phyloP scores from a whole-genome alignment of 257 asterid species.

The Asclepias syriaca region DNA sequence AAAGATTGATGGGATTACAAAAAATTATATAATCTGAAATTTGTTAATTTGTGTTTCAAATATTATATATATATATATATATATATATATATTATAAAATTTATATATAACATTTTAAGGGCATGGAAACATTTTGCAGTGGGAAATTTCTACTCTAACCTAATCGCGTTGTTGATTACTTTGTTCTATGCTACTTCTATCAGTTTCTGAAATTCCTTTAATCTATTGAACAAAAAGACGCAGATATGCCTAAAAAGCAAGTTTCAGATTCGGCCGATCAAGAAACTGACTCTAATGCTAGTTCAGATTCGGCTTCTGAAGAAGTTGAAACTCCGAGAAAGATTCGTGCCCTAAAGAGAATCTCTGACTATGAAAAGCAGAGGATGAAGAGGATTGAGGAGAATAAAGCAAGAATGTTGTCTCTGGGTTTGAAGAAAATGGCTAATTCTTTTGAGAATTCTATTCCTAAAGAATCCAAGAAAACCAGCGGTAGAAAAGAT shows the following conservation, averaged over 20 bases:
- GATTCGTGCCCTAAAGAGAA: slow-evolving; percentile 17
- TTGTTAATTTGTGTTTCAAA: too few species aligned
- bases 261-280: slow-evolving; percentile 25
- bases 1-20: too few species aligned
- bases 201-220: not conserved
- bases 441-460: slow-evolving; percentile 48
- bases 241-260: slow-evolving; percentile 29
- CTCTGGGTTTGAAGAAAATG: slow-evolving; percentile 73
- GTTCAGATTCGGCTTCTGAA: slow-evolving; percentile 29
- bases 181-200: not conserved
- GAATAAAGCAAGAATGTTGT: slow-evolving; percentile 74
- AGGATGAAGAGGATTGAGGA: slow-evolving; percentile 80
- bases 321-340: slow-evolving; percentile 29
- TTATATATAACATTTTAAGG: too few species aligned
- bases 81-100: too few species aligned
- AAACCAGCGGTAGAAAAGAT: slow-evolving; percentile 30
- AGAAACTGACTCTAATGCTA: slow-evolving; percentile 6
- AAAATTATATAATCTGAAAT: too few species aligned
- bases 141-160: not conserved
- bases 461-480: slow-evolving; percentile 34
- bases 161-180: not conserved
- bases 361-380: slow-evolving; percentile 61
- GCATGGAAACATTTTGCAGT: too few species aligned
- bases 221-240: not conserved
- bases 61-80: too few species aligned